Base-by-base conservation (phyloP, 1,284 basidiomycete genomes). In the Ceratobasidium sp. region DNA sequence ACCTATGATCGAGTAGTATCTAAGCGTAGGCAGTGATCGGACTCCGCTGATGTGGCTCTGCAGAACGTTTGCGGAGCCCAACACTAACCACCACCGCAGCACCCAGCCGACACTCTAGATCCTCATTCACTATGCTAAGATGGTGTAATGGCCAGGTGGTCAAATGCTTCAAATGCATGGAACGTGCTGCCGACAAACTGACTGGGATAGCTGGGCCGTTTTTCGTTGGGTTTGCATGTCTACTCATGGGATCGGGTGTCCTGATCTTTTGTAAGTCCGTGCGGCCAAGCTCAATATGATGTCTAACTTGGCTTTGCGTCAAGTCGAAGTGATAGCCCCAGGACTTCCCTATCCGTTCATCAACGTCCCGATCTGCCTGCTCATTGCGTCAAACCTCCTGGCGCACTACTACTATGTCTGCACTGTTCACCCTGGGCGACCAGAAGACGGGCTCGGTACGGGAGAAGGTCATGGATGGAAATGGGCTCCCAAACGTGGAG, bases 151-250 rank as follows among this genome's bases (percentile, higher is more conserved):
- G 41, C 28, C 71, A 46, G 23, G 57, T 62, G 4, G 71, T 72
- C 21, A 70, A 71, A 71, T 77, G 73, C 77, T 97, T 96, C 83
- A 92, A 89, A 79, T 83, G 85, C 26, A 81, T 97, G 34, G 96
- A 98, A 82, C 82, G 88, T 57, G 81, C 83, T 57, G 94, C 88
- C 3, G 94, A 97, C 80, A 85, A 86, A 78, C 76, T 97, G 46
- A 97, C 94, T 0, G 94, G 95, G 72, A 89, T 91, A 62, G 96
- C 94, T 16, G 96, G 97, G 0, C 96, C 96, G 0, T 86, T 92
- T 77, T 98, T 98, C 80, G 87, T 98, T 62, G 85, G 82, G 0
- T 82, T 96, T 28, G 96, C 94, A 16, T 84, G 90, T 75, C 76
- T 88, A 5, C 85, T 98, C 52, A 88, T 96, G 45, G 80, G 84